These are phyloP conservation scores for Penicillium sp. DNA, from an alignment of 2,329 filamentous ascomycete genomes.

Conservation along the genomic window DNA sequence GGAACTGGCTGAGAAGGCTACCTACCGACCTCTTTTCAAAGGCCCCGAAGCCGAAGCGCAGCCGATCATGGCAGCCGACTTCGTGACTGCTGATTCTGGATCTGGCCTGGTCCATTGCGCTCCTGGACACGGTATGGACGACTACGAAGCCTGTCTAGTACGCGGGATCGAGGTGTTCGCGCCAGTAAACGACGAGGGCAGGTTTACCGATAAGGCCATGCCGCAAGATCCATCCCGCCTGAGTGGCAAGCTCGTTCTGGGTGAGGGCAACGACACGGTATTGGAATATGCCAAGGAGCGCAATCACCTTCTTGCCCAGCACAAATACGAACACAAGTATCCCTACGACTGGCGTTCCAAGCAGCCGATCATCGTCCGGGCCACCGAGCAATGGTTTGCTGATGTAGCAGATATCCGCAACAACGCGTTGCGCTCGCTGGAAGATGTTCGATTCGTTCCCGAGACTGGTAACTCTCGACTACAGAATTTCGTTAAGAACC, in stretches of 20 bases:
- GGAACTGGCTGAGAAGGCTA: conserved; percentile 63
- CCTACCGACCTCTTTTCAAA: conserved; percentile 74
- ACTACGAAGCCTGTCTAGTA: conserved; percentile 79
- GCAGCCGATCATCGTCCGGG: conserved; percentile 83
- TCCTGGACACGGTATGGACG: conserved; percentile 94
- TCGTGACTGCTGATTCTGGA: conserved; percentile 88
- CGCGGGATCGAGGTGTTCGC: conserved; percentile 76
- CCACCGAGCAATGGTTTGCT: conserved; percentile 97
- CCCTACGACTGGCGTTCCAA: conserved; percentile 98
- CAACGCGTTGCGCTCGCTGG: conserved; percentile 70
- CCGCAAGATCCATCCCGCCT: conserved; percentile 70
- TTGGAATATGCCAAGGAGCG: conserved; percentile 68
- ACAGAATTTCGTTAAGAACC: conserved; percentile 81
- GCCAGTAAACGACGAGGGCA: conserved; percentile 80
- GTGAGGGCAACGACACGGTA: conserved; percentile 70
- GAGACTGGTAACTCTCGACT: conserved; percentile 73
- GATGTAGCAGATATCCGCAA: conserved; percentile 84
- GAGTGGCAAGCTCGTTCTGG: conserved; percentile 72
- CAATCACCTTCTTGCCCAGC: conserved; percentile 66
- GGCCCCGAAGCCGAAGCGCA: conserved; percentile 62
- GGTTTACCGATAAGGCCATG: conserved; percentile 79
- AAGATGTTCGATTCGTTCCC: conserved; percentile 78
- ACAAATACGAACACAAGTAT: conserved; percentile 85
- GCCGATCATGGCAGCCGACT: conserved; percentile 79
- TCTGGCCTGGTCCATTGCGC: conserved; percentile 94